Base-by-base conservation (phyloP, 306 rosid species). In the Erythrophleum fordii region DNA sequence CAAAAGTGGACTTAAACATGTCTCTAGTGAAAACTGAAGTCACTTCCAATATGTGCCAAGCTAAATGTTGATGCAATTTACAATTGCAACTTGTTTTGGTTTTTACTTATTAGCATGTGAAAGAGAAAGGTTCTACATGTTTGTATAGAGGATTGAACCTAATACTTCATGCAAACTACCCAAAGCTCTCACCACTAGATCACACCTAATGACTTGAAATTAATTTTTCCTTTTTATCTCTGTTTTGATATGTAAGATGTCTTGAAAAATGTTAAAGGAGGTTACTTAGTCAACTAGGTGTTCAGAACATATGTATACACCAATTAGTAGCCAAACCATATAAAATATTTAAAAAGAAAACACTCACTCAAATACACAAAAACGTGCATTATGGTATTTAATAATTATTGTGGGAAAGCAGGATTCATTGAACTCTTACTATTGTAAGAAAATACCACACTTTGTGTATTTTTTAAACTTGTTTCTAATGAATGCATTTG, bases 1-100 rank as follows among this genome's bases (percentile, higher is more conserved):
- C 81, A 67, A 77, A 73, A 72, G 7, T 73, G 75, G 53, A 20
- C 39, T 77, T 56, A 58, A 77, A 77, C 22, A 66, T 22, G 75
- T 25, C 60, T 26, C 70, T 62, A 34, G 52, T 25, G 34, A 56
- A 53, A 60, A 77, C 23, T 28, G 69, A 77, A 72, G 77, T 68
- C 48, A 49, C 74, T 81, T 77, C 85, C 39, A 4, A 41, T 18
- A 60, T 52, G 31, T 18, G 49, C 28, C 29, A 14, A 1, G 53
- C 85, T 72, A 56, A 60, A 48, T 31, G 48, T 18, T 53, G 31
- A 25, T 56, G 22, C 0, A 20, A 34, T 72, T 17, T 55, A 31
- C 73, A 53, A 20, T 72, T 72, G 34, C 79, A 31, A 20, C 26
- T 42, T 79, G 65, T 60, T 71, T 75, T 60, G 28, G 42, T 25